Evolutionary conservation across 2,329 filamentous ascomycete species (phyloP).

Genomic region (Blastomyces gilchristii): DNA sequence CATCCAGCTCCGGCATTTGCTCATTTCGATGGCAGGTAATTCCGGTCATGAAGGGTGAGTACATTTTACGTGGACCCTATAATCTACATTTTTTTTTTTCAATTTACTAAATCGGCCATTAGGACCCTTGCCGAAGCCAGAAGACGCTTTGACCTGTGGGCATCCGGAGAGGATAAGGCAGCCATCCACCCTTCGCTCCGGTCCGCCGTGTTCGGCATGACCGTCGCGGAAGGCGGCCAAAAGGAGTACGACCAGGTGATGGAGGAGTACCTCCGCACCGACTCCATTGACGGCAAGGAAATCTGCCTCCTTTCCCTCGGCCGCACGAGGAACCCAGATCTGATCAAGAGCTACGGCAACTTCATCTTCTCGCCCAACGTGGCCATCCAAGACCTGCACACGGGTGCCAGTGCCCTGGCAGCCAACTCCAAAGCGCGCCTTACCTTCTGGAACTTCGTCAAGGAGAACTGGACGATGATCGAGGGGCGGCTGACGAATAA

Average conservation of each 20-base stretch:
- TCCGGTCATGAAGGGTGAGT: slow-evolving; percentile 65
- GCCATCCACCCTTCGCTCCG: slow-evolving; percentile 76
- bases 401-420: slow-evolving; percentile 61
- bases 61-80: not conserved
- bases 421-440: slow-evolving; percentile 62
- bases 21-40: slow-evolving; percentile 65
- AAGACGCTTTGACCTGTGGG: slow-evolving; percentile 71
- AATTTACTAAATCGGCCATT: slow-evolving; percentile 5
- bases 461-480: slow-evolving; percentile 68
- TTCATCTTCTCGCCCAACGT: slow-evolving; percentile 78
- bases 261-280: slow-evolving; percentile 72
- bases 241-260: slow-evolving; percentile 65
- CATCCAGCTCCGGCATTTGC: slow-evolving; percentile 68
- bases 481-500: slow-evolving; percentile 64
- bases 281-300: slow-evolving; percentile 83
- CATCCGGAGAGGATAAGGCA: slow-evolving; percentile 51
- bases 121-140: slow-evolving; percentile 64
- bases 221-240: slow-evolving; percentile 60
- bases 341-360: slow-evolving; percentile 58
- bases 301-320: slow-evolving; percentile 70
- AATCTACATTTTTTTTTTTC: not conserved
- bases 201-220: slow-evolving; percentile 67
- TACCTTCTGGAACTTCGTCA: slow-evolving; percentile 75
- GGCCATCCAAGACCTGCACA: slow-evolving; percentile 77
- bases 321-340: slow-evolving; percentile 55